These are phyloP conservation scores for Trichosporon sp. DNA, from an alignment of 1,284 basidiomycete genomes.

Conservation along the genomic window DNA sequence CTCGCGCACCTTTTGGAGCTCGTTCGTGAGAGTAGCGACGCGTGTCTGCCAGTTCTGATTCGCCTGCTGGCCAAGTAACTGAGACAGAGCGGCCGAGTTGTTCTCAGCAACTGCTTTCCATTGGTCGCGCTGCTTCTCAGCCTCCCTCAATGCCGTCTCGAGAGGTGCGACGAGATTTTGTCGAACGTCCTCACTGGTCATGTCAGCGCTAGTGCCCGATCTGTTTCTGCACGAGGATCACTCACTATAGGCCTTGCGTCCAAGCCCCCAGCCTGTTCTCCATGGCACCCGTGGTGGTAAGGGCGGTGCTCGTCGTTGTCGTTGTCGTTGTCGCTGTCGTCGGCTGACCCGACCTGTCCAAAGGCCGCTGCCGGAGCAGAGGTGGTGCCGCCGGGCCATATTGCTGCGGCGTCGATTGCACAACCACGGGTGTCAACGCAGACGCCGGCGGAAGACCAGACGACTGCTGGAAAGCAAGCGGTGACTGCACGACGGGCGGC, in stretches of 20 bases:
- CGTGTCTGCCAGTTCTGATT: not conserved
- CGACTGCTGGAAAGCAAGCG: not conserved
- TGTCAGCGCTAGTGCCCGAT: not conserved
- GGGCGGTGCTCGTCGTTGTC: not conserved
- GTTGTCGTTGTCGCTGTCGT: too few species aligned
- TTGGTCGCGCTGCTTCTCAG: not conserved
- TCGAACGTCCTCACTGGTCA: not conserved
- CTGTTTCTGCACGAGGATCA: not conserved
- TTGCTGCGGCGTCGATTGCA: not conserved
- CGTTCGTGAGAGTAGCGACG: not conserved
- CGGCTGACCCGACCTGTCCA: too few species aligned
- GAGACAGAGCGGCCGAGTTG: not conserved
- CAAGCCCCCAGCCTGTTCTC: not conserved
- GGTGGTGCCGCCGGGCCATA: not conserved
- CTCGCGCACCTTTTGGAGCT: not conserved
- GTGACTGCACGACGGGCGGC: not conserved
- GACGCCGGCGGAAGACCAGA: not conserved
- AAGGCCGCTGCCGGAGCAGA: not conserved
- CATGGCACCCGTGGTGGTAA: not conserved
- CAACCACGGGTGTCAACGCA: not conserved
- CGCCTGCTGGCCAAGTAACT: not conserved
- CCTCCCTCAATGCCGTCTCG: not conserved
- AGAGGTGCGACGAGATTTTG: not conserved
- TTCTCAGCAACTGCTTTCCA: not conserved
- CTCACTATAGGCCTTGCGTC: not conserved